Percentiles rank a stretch among this genome's conserved stretches.
Conservation (phyloP, 345 rosid genomes). For the Salix dunnii region DNA sequence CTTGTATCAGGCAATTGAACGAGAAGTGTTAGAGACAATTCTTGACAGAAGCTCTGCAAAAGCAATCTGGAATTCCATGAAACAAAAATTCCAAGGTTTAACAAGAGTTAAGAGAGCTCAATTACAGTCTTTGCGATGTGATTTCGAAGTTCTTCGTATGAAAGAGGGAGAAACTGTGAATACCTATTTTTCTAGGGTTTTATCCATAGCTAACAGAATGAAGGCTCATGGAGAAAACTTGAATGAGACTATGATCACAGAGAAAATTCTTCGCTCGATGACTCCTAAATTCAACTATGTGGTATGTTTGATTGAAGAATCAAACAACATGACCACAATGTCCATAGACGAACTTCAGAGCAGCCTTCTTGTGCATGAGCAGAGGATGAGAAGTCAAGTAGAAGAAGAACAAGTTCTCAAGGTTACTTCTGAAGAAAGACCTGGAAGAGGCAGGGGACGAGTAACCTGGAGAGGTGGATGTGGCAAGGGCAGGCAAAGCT, state of each 20-base stretch:
- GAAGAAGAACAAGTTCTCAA: not conserved
- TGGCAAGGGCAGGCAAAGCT: not conserved
- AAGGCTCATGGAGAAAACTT: not conserved
- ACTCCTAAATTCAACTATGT: not conserved
- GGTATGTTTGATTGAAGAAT: not conserved
- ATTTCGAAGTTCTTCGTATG: slow-evolving; percentile 5
- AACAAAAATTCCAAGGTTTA: slow-evolving; percentile 3
- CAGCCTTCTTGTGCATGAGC: not conserved
- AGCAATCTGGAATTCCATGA: slow-evolving; percentile 1
- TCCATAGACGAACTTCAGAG: not conserved
- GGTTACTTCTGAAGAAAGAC: not conserved
- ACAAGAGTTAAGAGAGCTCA: slow-evolving; percentile 2
- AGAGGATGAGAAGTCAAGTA: not conserved
- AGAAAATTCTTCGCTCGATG: not conserved
- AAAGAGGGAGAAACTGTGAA: not conserved
- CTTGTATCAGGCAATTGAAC: slow-evolving; percentile 9
- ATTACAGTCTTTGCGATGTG: not conserved
- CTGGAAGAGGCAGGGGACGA: not conserved
- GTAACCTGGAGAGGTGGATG: not conserved
- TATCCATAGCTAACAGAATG: slow-evolving; percentile 9
- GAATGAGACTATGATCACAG: not conserved
- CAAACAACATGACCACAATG: not conserved
- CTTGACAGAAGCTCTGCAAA: not conserved
- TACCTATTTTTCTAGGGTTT: slow-evolving; percentile 1
- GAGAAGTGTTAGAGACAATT: not conserved